These are phyloP conservation scores for Boletus holoroseus DNA, from an alignment of 1,284 basidiomycete species.

Conservation along the genomic window DNA sequence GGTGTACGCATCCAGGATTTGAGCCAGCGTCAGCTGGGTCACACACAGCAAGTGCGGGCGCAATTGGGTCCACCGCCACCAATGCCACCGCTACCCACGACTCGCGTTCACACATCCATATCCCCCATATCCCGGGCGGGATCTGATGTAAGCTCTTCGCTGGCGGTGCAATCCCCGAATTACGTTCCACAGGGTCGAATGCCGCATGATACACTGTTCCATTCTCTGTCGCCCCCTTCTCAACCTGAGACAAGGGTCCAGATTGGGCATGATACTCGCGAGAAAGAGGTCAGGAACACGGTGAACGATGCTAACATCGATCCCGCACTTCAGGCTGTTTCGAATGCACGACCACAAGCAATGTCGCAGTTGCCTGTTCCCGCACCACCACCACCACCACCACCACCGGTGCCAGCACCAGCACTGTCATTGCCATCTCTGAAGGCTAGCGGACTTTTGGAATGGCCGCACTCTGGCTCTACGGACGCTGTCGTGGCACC, in stretches of 20 bases:
- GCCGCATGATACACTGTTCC: slow-evolving; percentile 18
- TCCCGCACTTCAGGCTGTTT: slow-evolving; percentile 27
- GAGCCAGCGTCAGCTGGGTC: slow-evolving; percentile 15
- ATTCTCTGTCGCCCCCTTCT: slow-evolving; percentile 13
- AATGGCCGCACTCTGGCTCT: slow-evolving; percentile 38
- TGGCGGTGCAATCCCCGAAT: slow-evolving; percentile 12
- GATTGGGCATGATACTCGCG: slow-evolving; percentile 22
- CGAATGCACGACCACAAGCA: slow-evolving; percentile 20
- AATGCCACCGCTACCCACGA: slow-evolving; percentile 18
- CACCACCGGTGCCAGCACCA: slow-evolving; percentile 1
- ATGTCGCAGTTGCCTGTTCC: slow-evolving; percentile 11
- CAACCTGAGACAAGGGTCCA: slow-evolving; percentile 21
- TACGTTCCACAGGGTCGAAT: slow-evolving; percentile 18
- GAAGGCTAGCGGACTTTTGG: slow-evolving; percentile 65
- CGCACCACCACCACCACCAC: slow-evolving; percentile 1
- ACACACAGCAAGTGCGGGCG: slow-evolving; percentile 14
- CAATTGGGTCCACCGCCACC: slow-evolving; percentile 17
- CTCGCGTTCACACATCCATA: slow-evolving; percentile 18
- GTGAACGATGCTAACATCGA: slow-evolving; percentile 31
- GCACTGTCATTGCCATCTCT: slow-evolving; percentile 55
- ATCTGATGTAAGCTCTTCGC: slow-evolving; percentile 19
- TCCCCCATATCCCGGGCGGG: slow-evolving; percentile 23
- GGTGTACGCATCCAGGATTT: slow-evolving; percentile 49
- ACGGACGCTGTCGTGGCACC: slow-evolving; percentile 13
- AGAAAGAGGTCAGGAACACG: slow-evolving; percentile 24